Base-by-base conservation (phyloP, 1,284 basidiomycete genomes). In the Papiliotrema laurentii region DNA sequence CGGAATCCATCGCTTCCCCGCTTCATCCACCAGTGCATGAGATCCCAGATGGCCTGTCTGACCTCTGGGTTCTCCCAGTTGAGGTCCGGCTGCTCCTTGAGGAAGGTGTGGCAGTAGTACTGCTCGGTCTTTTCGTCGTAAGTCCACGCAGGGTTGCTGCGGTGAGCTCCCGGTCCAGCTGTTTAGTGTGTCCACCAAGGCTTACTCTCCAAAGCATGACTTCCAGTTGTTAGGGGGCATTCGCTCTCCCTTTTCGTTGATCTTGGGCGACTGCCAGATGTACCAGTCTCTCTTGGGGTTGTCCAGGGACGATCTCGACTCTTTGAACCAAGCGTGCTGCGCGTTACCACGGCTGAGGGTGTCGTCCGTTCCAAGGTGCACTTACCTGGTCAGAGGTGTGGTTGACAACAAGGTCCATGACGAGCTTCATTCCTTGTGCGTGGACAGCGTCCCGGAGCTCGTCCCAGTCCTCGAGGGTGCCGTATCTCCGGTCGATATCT, bases 391-490 rank as follows among this genome's bases (percentile, higher is more conserved):
- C 69, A 0, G 68, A 72, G 16, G 69, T 72, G 57, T 77, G 76
- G 58, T 77, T 78, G 51, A 78, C 68, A 21, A 78, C 76, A 6
- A 78, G 61, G 52, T 78, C 76, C 57, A 75, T 64, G 39, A 76
- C 61, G 21, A 76, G 58, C 59, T 73, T 74, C 61, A 78, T 66
- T 3, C 69, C 74, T 19, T 66, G 58, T 26, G 60, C 53, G 47
- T 76, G 72, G 37, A 63, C 61, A 24, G 62, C 66, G 18, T 64
- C 56, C 51, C 69, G 64, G 16, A 77, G 54, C 33, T 58, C 57
- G 38, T 78, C 74, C 55, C 71, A 69, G 56, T 78, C 76, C 1
- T 60, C 64, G 22, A 77, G 50, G 2, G 71, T 73, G 5, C 77
- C 77, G 53, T 75, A 78, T 24, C 65, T 63, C 13, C 61, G 62